These are phyloP conservation scores for Candida namnaoensis DNA, from an alignment of 805 yeast species.

Conservation along the genomic window DNA sequence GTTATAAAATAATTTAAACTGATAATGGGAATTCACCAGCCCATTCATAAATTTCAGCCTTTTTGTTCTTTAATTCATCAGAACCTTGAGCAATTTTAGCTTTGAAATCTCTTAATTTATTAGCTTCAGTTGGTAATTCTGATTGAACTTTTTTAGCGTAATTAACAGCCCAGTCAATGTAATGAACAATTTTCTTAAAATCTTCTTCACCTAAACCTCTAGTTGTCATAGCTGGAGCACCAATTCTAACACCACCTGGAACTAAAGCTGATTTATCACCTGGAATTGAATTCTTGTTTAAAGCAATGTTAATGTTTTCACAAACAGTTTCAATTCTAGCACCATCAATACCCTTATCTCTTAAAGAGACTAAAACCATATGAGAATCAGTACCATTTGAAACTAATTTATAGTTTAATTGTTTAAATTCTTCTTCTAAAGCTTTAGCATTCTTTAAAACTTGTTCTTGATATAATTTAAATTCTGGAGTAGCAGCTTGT, in stretches of 20 bases:
- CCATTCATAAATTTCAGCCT: constrained; percentile 81
- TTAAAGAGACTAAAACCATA: constrained; percentile 84
- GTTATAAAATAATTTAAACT: too few relatives aligned
- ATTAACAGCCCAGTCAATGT: constrained; percentile 71
- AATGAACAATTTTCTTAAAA: constrained; percentile 69
- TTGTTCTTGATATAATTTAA: constrained; percentile 80
- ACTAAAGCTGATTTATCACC: constrained; percentile 95
- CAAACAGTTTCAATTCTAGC: constrained; percentile 94
- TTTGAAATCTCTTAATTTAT: constrained; percentile 95
- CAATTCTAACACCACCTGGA: constrained; percentile 96
- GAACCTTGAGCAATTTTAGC: constrained; percentile 65
- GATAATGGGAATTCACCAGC: constrained; percentile 79
- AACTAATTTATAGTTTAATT: constrained; percentile 72
- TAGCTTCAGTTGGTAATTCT: constrained; percentile 82
- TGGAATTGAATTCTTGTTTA: constrained; percentile 96
- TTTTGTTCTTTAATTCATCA: constrained; percentile 57
- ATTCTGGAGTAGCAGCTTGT: constrained; percentile 88
- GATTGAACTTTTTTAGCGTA: constrained; percentile 72
- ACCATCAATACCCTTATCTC: constrained; percentile 89
- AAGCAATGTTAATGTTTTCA: constrained; percentile 90
- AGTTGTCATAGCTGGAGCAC: constrained; percentile 98
- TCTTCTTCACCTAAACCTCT: constrained; percentile 91
- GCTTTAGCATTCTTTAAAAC: constrained; percentile 84
- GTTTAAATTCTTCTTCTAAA: constrained; percentile 66
- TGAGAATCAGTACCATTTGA: constrained; percentile 97